Conservation (phyloP, 1,284 basidiomycete species). For the Taiwanofungus camphoratus region DNA sequence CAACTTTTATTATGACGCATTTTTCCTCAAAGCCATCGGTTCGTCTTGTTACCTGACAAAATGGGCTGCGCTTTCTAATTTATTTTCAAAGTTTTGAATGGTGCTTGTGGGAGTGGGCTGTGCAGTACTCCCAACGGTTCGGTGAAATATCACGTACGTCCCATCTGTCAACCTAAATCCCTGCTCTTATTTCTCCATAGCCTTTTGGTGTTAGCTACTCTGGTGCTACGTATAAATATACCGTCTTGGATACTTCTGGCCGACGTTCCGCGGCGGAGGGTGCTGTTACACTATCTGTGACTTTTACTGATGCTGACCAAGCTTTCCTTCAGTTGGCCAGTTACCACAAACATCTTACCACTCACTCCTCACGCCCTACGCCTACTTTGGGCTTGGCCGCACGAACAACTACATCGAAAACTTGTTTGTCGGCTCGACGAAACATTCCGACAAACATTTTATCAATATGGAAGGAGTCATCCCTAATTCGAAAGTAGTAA, state of each 20-base stretch:
- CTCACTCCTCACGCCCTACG: conserved; percentile 84
- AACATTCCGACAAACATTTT: conserved; percentile 63
- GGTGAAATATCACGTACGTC: conserved; percentile 64
- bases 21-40: conserved; percentile 97
- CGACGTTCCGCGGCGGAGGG: conserved; percentile 86
- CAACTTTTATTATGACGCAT: conserved; percentile 98
- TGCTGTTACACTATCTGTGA: conserved; percentile 25
- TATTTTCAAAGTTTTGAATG: conserved; percentile 74
- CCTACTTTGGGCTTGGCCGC: conserved; percentile 94
- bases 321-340: conserved; percentile 64
- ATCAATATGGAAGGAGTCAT: conserved; percentile 96
- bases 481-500: conserved; percentile 96
- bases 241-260: conserved; percentile 91
- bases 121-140: conserved; percentile 62
- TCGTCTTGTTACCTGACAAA: conserved; percentile 16
- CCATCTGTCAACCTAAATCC: neutral
- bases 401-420: conserved; percentile 99
- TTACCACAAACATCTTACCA: conserved; percentile 91
- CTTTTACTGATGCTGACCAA: conserved; percentile 7
- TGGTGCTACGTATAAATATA: conserved; percentile 97
- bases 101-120: conserved; percentile 81
- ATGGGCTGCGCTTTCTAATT: neutral
- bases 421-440: conserved; percentile 86
- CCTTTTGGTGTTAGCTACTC: conserved; percentile 92
- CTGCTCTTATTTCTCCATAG: conserved; percentile 33